These are phyloP conservation scores for Leccinum griseonigrum DNA, from an alignment of 1,284 basidiomycete species.

Conservation along the genomic window DNA sequence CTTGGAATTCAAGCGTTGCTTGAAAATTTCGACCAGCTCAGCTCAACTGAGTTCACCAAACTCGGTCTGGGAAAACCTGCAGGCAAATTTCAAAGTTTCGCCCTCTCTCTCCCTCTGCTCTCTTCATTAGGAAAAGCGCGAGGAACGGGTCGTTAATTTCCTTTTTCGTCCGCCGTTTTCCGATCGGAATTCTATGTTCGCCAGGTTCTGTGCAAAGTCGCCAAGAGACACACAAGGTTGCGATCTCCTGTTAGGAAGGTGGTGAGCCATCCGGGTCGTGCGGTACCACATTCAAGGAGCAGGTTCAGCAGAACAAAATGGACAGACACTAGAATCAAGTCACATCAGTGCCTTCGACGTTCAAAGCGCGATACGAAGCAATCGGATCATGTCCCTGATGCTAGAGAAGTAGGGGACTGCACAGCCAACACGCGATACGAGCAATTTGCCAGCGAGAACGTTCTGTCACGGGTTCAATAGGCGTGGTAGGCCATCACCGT, in stretches of 20 bases:
- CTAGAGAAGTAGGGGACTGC: neutral
- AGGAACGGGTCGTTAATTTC: neutral
- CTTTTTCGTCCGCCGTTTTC: neutral
- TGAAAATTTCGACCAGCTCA: neutral
- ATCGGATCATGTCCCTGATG: slow-evolving; percentile 18
- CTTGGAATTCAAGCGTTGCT: neutral
- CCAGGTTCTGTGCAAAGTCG: neutral
- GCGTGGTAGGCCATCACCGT: neutral
- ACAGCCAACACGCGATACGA: slow-evolving; percentile 8
- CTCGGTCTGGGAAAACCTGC: neutral
- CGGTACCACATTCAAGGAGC: neutral
- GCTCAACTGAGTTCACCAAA: slow-evolving; percentile 11
- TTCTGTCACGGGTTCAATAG: neutral
- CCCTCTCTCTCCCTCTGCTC: neutral
- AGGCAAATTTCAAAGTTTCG: neutral
- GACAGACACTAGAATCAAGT: neutral
- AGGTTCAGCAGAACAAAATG: neutral
- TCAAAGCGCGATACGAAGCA: slow-evolving; percentile 7
- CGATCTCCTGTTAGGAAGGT: neutral
- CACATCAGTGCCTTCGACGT: slow-evolving; percentile 15
- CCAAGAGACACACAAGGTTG: neutral
- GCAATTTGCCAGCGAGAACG: neutral
- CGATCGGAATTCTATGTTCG: neutral
- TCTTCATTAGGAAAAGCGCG: neutral
- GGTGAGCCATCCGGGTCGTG: neutral